phyloP scores from a whole-genome alignment of 2,329 filamentous ascomycete genomes.

The Sporothrix pseudoabietina region DNA sequence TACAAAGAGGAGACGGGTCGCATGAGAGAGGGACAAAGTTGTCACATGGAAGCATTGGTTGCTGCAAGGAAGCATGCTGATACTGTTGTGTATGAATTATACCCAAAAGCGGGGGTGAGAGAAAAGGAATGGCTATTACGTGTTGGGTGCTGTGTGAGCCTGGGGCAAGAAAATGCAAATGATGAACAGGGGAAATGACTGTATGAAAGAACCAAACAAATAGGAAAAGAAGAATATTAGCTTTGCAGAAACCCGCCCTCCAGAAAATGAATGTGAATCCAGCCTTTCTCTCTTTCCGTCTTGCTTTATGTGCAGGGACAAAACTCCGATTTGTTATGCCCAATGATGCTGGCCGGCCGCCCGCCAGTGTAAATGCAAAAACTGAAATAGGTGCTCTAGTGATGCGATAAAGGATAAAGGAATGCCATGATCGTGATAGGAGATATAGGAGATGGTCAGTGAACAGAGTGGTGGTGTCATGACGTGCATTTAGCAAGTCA shows the following conservation, averaged over 20 bases:
- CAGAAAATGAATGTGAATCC: not conserved
- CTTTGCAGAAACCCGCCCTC: not conserved
- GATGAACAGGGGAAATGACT: not conserved
- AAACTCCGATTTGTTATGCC: not conserved
- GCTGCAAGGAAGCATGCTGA: not conserved
- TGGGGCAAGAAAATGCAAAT: not conserved
- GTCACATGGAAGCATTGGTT: not conserved
- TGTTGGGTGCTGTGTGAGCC: not conserved
- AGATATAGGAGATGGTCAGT: not conserved
- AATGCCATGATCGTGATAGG: not conserved
- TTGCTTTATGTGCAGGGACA: not conserved
- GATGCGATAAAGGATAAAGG: not conserved
- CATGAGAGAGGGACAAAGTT: not conserved
- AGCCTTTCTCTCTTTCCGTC: not conserved
- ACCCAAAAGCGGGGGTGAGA: not conserved
- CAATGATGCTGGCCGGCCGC: not conserved
- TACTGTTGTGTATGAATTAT: conserved; percentile 15
- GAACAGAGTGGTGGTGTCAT: not conserved
- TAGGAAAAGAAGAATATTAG: not conserved
- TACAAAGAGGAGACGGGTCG: not conserved
- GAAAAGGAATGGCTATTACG: conserved; percentile 12
- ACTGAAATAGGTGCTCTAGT: not conserved
- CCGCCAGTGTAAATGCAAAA: not conserved
- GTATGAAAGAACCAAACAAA: not conserved
- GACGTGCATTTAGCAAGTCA: conserved; percentile 30